Conservation (phyloP, 2,329 filamentous ascomycete species). For the Scopulariopsis brevicaulis region DNA sequence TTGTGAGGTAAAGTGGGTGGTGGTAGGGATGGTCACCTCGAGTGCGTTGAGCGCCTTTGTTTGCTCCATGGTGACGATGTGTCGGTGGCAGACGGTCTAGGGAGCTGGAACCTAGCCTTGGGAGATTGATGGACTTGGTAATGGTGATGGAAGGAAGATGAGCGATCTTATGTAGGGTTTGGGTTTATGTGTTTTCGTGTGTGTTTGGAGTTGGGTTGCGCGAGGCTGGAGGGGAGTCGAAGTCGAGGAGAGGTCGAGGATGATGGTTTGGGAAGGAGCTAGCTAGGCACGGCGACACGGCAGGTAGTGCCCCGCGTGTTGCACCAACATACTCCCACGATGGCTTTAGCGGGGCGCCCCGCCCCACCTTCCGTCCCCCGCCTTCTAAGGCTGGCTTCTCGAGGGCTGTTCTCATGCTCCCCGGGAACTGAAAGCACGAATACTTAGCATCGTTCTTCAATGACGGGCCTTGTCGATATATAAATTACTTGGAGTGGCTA, state of each 20-base stretch:
- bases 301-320: neutral
- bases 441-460: no score
- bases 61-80: slow-evolving; percentile 54
- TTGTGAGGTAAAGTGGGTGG: slow-evolving; percentile 10
- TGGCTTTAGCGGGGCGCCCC: neutral
- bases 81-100: neutral
- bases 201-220: neutral
- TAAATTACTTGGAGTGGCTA: no score
- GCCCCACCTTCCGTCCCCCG: neutral
- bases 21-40: slow-evolving; percentile 30
- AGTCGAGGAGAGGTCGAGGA: neutral
- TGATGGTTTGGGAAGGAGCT: neutral
- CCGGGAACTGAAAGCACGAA: no score
- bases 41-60: slow-evolving; percentile 53
- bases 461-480: no score
- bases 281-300: neutral
- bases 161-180: neutral
- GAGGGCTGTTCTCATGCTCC: no score
- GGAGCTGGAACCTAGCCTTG: neutral
- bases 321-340: neutral
- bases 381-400: no score
- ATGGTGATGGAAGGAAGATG: neutral
- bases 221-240: neutral
- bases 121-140: neutral
- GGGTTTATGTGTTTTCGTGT: neutral